Evolutionary conservation across 2,329 filamentous ascomycete species (phyloP).

Genomic region (Colletotrichum sp.): DNA sequence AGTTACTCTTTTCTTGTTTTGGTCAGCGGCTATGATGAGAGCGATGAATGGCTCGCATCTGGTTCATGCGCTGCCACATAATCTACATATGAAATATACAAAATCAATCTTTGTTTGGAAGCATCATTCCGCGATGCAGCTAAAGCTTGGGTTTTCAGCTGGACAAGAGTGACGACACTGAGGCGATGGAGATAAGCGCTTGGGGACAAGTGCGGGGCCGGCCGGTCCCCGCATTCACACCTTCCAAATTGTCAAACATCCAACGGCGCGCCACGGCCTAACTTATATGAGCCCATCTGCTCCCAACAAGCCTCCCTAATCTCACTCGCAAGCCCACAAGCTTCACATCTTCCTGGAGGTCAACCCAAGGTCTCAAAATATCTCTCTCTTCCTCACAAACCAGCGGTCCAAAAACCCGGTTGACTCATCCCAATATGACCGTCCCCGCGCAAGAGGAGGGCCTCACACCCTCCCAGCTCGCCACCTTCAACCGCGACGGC

Average conservation of each 20-base stretch:
- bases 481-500: conserved; percentile 79
- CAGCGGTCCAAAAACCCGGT: not conserved
- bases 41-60: not conserved
- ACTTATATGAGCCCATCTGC: not conserved
- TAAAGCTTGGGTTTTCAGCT: too few relatives aligned
- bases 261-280: not conserved
- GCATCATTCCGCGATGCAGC: not conserved
- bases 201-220: conserved; percentile 5
- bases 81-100: not conserved
- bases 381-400: too few relatives aligned
- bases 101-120: not conserved
- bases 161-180: not conserved
- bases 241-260: not conserved
- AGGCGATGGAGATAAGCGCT: not conserved
- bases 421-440: not conserved
- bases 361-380: not conserved
- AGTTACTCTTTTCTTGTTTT: not conserved
- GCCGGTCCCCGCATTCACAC: conserved; percentile 8
- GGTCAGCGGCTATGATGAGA: not conserved
- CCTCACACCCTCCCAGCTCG: conserved; percentile 74
- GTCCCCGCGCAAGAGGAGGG: conserved; percentile 41
- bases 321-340: not conserved
- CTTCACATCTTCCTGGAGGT: not conserved
- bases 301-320: not conserved
- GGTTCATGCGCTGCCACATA: not conserved